A percentile compares a stretch with the other conserved stretches of the same genome.
Evolutionary conservation across 352 stramenopile species (phyloP).

Genomic region (Phytophthora boehmeriae): DNA sequence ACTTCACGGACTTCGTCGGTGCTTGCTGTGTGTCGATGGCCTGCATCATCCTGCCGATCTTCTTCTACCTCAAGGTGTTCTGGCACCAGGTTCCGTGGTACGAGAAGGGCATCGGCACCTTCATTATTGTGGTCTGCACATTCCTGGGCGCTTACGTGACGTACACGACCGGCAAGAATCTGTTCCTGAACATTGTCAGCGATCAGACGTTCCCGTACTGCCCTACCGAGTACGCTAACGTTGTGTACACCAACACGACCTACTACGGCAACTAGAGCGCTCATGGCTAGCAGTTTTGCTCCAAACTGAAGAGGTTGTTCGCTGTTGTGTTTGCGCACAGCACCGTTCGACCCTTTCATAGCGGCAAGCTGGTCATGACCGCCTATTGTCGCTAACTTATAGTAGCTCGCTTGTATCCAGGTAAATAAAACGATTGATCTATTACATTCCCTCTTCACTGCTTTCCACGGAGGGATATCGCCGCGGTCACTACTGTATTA

Average conservation of each 20-base stretch:
- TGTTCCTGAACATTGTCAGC: constrained; percentile 42
- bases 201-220: constrained; percentile 66
- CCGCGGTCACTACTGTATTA: too few species aligned
- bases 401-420: constrained; percentile 20
- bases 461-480: too few species aligned
- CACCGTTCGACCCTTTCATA: constrained; percentile 15
- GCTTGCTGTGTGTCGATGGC: constrained; percentile 60
- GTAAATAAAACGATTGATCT: constrained; percentile 37
- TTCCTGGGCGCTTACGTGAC: constrained; percentile 46
- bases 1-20: constrained; percentile 75
- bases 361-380: constrained; percentile 3
- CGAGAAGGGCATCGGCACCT: constrained; percentile 40
- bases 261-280: constrained; percentile 51
- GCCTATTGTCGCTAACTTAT: not conserved
- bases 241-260: constrained; percentile 54
- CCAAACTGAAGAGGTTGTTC: constrained; percentile 6
- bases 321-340: constrained; percentile 19
- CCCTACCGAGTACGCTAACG: constrained; percentile 45
- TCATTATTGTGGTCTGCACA: constrained; percentile 47
- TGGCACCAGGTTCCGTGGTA: constrained; percentile 53
- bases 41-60: constrained; percentile 72
- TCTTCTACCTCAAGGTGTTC: constrained; percentile 78
- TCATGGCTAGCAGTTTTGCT: constrained; percentile 13
- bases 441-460: constrained; percentile 18
- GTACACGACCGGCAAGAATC: constrained; percentile 49